Conservation (phyloP, 1,139 yeast genomes). For the Suhomyces atakaporum region DNA sequence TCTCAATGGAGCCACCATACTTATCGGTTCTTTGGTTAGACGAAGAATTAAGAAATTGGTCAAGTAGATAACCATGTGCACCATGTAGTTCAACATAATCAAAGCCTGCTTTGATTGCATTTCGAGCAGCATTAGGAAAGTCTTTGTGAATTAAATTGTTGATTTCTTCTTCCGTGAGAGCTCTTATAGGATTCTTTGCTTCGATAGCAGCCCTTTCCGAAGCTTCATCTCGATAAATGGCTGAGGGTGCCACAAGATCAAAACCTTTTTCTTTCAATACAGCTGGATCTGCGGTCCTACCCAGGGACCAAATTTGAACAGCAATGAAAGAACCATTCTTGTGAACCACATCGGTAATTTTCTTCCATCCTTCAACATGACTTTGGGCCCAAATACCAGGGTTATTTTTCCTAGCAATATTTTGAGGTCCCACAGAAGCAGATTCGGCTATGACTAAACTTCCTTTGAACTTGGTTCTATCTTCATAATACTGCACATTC, state of each 20-base stretch:
- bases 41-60: conserved; percentile 15
- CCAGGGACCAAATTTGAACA: conserved; percentile 17
- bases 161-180: conserved; percentile 16
- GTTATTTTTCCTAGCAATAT: conserved; percentile 4
- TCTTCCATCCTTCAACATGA: conserved; percentile 15
- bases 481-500: conserved; percentile 50
- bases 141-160: conserved; percentile 13
- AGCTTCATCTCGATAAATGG: conserved; percentile 11
- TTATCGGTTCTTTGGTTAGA: conserved; percentile 20
- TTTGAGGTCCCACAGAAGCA: conserved; percentile 23
- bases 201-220: conserved; percentile 13
- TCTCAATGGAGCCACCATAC: conserved; percentile 22
- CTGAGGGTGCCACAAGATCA: conserved; percentile 13
- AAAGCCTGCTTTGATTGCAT: conserved; percentile 19
- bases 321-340: conserved; percentile 14
- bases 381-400: conserved; percentile 16
- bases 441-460: conserved; percentile 51
- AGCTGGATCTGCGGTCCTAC: conserved; percentile 13
- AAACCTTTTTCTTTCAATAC: conserved; percentile 8
- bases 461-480: conserved; percentile 56
- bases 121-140: conserved; percentile 20
- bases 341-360: conserved; percentile 16
- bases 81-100: conserved; percentile 21
- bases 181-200: conserved; percentile 14
- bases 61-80: conserved; percentile 21